phyloP scores from a whole-genome alignment of 108 stramenopile genomes.

The Conticribra guillardii region DNA sequence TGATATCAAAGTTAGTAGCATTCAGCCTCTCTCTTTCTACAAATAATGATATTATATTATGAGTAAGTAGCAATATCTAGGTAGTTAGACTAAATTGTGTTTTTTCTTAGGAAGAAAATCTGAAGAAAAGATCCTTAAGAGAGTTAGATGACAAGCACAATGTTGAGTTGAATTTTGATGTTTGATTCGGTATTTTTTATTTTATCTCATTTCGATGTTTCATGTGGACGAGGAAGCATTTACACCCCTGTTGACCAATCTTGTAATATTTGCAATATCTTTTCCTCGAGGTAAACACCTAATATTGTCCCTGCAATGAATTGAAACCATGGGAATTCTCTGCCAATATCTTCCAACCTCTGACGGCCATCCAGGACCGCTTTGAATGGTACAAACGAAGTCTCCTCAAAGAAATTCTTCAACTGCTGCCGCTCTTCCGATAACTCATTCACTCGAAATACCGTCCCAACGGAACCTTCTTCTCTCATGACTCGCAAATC shows the following conservation, averaged over 20 bases:
- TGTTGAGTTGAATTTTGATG: too few species aligned
- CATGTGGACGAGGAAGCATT: too few species aligned
- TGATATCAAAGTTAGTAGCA: too few species aligned
- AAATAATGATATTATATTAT: too few species aligned
- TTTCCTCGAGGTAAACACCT: slow-evolving; percentile 19
- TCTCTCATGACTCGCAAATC: slow-evolving; percentile 60
- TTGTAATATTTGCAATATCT: slow-evolving; percentile 14
- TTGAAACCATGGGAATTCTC: slow-evolving; percentile 50
- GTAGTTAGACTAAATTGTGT: too few species aligned
- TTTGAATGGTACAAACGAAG: slow-evolving; percentile 60
- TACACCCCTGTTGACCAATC: slow-evolving; percentile 34
- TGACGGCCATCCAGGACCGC: slow-evolving; percentile 56
- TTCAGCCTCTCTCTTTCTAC: too few species aligned
- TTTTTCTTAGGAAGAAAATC: too few species aligned
- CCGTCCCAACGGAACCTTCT: slow-evolving; percentile 69
- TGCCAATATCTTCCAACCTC: slow-evolving; percentile 27
- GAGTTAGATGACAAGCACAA: too few species aligned
- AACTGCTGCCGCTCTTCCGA: slow-evolving; percentile 16
- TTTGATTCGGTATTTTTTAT: too few species aligned
- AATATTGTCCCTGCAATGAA: slow-evolving; percentile 16
- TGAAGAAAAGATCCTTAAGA: too few species aligned
- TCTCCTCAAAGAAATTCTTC: slow-evolving; percentile 47
- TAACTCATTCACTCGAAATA: slow-evolving; percentile 28
- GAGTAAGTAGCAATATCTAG: too few species aligned
- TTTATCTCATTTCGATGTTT: too few species aligned